phyloP scores from a whole-genome alignment of 345 rosid species.

The Triadica sebifera region DNA sequence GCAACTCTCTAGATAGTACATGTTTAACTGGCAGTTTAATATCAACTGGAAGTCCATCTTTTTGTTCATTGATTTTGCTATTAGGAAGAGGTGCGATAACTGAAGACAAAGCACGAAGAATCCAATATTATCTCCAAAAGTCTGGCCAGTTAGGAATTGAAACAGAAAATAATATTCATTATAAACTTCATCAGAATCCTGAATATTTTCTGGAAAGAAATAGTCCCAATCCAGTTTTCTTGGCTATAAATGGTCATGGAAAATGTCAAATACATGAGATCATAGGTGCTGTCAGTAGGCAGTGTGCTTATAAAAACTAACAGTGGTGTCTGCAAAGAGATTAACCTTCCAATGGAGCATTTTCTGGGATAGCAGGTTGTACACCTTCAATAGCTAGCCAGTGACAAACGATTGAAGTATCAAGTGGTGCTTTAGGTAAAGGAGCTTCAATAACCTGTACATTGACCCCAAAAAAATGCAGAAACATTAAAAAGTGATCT shows the following conservation, averaged over 20 bases:
- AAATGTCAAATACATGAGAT: not conserved
- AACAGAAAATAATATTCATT: slow-evolving; percentile 7
- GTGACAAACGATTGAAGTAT: slow-evolving; percentile 75
- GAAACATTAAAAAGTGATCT: slow-evolving; percentile 6
- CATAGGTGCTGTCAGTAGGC: not conserved
- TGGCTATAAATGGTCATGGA: not conserved
- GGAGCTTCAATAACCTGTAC: slow-evolving; percentile 92
- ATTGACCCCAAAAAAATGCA: slow-evolving; percentile 20
- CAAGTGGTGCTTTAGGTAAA: slow-evolving; percentile 93
- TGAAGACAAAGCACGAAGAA: slow-evolving; percentile 31
- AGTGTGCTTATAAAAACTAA: not conserved
- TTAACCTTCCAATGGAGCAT: slow-evolving; percentile 84
- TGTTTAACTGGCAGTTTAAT: slow-evolving; percentile 87
- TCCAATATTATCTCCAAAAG: slow-evolving; percentile 21
- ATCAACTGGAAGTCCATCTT: slow-evolving; percentile 74
- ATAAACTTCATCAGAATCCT: slow-evolving; percentile 9
- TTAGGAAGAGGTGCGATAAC: slow-evolving; percentile 71
- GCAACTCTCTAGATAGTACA: slow-evolving; percentile 84
- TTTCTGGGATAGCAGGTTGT: slow-evolving; percentile 95
- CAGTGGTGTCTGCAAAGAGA: slow-evolving; percentile 11
- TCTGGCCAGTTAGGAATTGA: not conserved
- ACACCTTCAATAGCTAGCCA: slow-evolving; percentile 99
- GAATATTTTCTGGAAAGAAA: not conserved
- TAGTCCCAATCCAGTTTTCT: not conserved
- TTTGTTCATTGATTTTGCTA: slow-evolving; percentile 51